phyloP scores from a whole-genome alignment of 345 rosid species.

The Pugionium dolabratum region DNA sequence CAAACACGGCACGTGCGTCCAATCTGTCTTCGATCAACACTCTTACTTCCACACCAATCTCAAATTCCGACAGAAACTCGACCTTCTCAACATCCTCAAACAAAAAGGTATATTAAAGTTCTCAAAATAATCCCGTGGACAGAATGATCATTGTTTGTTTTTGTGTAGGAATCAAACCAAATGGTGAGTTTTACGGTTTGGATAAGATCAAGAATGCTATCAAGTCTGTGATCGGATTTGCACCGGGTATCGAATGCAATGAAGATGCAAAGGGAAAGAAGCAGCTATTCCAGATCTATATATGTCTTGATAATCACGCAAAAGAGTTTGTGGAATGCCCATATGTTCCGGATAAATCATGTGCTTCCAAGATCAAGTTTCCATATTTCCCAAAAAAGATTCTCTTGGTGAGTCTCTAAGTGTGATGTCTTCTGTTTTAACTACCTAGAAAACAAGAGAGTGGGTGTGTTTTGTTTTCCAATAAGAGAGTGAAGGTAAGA shows the following conservation, averaged over 20 bases:
- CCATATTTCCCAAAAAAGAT: slow-evolving; percentile 44
- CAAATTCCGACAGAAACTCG: slow-evolving; percentile 46
- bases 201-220: slow-evolving; percentile 59
- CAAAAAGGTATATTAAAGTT: slow-evolving; percentile 41
- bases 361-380: slow-evolving; percentile 61
- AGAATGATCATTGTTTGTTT: slow-evolving; percentile 13
- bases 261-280: slow-evolving; percentile 48
- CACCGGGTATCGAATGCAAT: slow-evolving; percentile 71
- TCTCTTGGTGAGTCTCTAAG: slow-evolving; percentile 13
- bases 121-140: not conserved
- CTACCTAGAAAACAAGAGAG: slow-evolving; percentile 17
- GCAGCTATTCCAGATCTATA: slow-evolving; percentile 66
- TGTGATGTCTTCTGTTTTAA: slow-evolving; percentile 24
- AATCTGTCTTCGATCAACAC: slow-evolving; percentile 66
- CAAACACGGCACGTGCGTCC: slow-evolving; percentile 85
- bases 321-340: slow-evolving; percentile 71
- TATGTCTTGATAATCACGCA: slow-evolving; percentile 66
- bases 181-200: slow-evolving; percentile 53
- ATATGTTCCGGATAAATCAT: slow-evolving; percentile 45
- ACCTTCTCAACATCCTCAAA: slow-evolving; percentile 57
- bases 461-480: slow-evolving; percentile 4
- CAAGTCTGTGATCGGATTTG: slow-evolving; percentile 47
- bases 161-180: slow-evolving; percentile 59
- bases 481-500: slow-evolving; percentile 25
- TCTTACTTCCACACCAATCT: slow-evolving; percentile 68